Evolutionary conservation across 768 basidiomycete species (phyloP).

Genomic region (Xerocomellus amylosporus): DNA sequence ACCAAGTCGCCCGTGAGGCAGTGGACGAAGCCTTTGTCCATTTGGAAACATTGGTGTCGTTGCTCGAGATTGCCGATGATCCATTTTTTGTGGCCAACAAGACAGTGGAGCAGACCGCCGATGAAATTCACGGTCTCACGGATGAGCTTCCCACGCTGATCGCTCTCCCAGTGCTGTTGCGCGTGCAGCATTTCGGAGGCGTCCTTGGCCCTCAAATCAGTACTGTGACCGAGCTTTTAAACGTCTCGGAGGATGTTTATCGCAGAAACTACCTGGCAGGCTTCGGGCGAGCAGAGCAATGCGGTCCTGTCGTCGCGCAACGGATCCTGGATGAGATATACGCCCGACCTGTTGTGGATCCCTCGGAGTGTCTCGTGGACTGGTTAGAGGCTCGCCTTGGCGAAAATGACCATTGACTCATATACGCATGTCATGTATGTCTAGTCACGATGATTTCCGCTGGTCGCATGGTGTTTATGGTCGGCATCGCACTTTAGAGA

Average conservation of each 20-base stretch:
- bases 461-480: background rate
- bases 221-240: slow-evolving; percentile 51
- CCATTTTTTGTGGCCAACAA: slow-evolving; percentile 26
- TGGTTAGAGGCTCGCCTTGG: slow-evolving; percentile 44
- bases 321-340: slow-evolving; percentile 53
- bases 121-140: slow-evolving; percentile 52
- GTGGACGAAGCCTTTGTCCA: slow-evolving; percentile 77
- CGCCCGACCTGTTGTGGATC: slow-evolving; percentile 29
- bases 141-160: slow-evolving; percentile 71
- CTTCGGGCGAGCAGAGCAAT: slow-evolving; percentile 77
- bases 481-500: background rate
- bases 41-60: slow-evolving; percentile 51
- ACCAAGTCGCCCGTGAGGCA: slow-evolving; percentile 68
- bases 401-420: slow-evolving; percentile 18
- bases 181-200: slow-evolving; percentile 34
- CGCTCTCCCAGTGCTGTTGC: slow-evolving; percentile 65
- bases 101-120: slow-evolving; percentile 26
- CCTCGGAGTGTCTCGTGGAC: slow-evolving; percentile 32
- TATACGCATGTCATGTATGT: background rate
- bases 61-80: slow-evolving; percentile 51
- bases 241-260: slow-evolving; percentile 61
- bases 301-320: slow-evolving; percentile 55
- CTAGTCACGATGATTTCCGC: background rate
- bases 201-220: slow-evolving; percentile 16
- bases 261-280: slow-evolving; percentile 67